Conservation (phyloP, 306 rosid species). For the Ammopiptanthus mongolicus region DNA sequence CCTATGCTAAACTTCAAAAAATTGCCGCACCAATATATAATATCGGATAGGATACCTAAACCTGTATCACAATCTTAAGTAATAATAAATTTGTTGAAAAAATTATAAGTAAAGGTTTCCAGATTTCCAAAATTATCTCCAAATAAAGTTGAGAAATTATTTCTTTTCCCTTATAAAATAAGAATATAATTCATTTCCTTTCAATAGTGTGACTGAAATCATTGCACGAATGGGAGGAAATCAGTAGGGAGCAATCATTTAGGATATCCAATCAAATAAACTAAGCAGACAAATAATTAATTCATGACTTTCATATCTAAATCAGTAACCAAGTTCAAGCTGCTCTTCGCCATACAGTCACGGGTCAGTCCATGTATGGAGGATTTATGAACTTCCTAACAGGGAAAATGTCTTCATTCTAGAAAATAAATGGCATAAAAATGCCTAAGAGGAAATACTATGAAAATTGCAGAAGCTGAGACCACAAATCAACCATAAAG, state of each 20-base stretch:
- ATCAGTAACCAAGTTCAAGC: not conserved
- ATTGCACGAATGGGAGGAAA: not conserved
- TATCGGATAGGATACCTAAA: not conserved
- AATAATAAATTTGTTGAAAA: not conserved
- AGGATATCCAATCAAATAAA: not conserved
- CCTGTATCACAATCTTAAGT: not conserved
- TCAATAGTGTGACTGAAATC: not conserved
- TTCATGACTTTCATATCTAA: not conserved
- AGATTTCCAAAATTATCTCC: not conserved
- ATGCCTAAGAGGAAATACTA: not conserved
- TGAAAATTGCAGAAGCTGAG: not conserved
- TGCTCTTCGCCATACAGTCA: too few relatives aligned
- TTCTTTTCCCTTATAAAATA: not conserved
- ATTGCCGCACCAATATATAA: not conserved
- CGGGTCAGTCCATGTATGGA: not conserved
- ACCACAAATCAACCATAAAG: not conserved
- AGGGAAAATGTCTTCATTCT: not conserved
- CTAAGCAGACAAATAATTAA: too few relatives aligned
- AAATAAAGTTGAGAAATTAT: not conserved
- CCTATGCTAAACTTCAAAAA: not conserved
- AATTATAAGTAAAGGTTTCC: not conserved
- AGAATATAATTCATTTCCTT: not conserved
- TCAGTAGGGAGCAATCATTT: not conserved
- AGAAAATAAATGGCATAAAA: not conserved
- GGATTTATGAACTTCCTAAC: not conserved